phyloP scores from a whole-genome alignment of 2,329 filamentous ascomycete species.

The Diaporthe sp. region DNA sequence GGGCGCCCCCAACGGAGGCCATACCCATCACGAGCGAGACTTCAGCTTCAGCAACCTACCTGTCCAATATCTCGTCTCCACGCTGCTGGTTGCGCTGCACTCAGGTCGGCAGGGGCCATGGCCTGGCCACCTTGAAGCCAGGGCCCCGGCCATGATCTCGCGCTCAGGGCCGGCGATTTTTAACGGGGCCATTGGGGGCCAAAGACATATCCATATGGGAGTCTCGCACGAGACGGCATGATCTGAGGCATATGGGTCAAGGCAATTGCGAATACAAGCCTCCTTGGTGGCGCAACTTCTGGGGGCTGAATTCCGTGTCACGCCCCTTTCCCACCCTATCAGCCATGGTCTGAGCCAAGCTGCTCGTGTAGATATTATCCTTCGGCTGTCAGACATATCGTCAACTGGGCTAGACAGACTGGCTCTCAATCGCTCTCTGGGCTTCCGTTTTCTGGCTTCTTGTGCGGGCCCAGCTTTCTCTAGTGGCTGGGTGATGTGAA shows the following conservation, averaged over 20 bases:
- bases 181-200: slow-evolving; percentile 6
- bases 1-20: slow-evolving; percentile 24
- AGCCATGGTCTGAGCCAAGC: not conserved
- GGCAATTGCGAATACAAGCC: not conserved
- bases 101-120: not conserved
- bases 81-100: not conserved
- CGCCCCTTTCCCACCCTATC: not conserved
- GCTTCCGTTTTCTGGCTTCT: not conserved
- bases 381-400: not conserved
- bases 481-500: not conserved
- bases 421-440: not conserved
- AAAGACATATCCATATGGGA: not conserved
- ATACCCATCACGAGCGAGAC: slow-evolving; percentile 3
- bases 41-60: not conserved
- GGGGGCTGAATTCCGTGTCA: not conserved
- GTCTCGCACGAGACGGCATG: not conserved
- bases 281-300: not conserved
- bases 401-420: not conserved
- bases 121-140: not conserved
- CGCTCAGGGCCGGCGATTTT: not conserved
- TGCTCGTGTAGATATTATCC: not conserved
- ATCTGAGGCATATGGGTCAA: not conserved
- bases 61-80: not conserved
- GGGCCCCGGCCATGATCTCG: not conserved
- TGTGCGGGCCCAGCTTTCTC: not conserved